Conservation (phyloP, 2,329 filamentous ascomycete genomes). For the Nothophaeocryptopus gaeumannii region DNA sequence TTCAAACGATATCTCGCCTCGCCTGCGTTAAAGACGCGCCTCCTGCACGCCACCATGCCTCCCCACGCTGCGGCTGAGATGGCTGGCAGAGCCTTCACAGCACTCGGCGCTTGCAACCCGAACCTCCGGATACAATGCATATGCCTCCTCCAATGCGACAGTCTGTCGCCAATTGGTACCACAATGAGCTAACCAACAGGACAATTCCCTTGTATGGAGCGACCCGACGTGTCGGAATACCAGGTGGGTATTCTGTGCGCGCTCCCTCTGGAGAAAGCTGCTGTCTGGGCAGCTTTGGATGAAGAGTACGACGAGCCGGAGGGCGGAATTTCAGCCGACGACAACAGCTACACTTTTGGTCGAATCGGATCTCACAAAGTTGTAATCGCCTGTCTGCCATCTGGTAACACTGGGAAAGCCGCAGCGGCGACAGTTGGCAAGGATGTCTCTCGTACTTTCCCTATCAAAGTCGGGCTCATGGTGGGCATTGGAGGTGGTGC, state of each 20-base stretch:
- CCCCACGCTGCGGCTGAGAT: no score
- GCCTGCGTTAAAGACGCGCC: no score
- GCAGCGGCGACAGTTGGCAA: slow-evolving; percentile 22
- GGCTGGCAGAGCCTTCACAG: no score
- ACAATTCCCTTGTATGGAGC: no score
- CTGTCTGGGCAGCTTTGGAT: slow-evolving; percentile 23
- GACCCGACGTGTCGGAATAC: no score
- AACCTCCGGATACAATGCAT: no score
- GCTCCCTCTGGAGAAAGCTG: slow-evolving; percentile 23
- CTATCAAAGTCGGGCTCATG: slow-evolving; percentile 18
- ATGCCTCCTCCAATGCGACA: no score
- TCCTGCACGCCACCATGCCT: no score
- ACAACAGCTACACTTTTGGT: slow-evolving; percentile 24
- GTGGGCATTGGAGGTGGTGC: slow-evolving; percentile 29
- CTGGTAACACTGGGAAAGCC: slow-evolving; percentile 19
- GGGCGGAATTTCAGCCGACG: slow-evolving; percentile 7
- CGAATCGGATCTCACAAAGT: slow-evolving; percentile 28
- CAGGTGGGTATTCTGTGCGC: slow-evolving; percentile 28
- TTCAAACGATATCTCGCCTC: no score
- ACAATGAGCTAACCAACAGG: no score
- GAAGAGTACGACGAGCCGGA: neutral
- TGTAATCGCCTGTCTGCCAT: slow-evolving; percentile 26
- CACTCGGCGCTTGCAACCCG: no score
- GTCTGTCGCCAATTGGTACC: no score
- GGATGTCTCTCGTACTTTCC: slow-evolving; percentile 19